Evolutionary conservation across 2,329 filamentous ascomycete species (phyloP), one percentile per base, ranked within the genome.

Genomic region (Neopestalotiopsis sp.): DNA sequence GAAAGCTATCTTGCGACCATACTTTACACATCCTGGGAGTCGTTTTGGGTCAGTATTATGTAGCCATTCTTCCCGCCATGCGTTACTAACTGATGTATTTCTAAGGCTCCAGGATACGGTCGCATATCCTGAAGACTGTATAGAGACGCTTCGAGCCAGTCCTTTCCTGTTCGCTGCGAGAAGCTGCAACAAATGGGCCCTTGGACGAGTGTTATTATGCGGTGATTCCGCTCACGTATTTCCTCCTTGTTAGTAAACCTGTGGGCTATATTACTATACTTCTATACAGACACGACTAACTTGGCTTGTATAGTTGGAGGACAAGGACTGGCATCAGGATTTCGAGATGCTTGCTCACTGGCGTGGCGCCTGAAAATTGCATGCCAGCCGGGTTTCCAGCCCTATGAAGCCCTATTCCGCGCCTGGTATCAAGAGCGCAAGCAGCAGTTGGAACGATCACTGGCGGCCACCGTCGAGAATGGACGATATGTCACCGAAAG

Each of bases 101-200:
- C 10, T 38, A 38, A 28, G 34, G 34, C 34, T 38, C 10, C 34
- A 59, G 17, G 30, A 59, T 6, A 4, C 10, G 7, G 24, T 59
- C 13, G 9, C n/a, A 30, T 59, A 30, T 32, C 57, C 57, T 6
- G 14, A 32, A 7, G 57, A 59, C 20, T 59, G 57, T 10, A 59
- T 59, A 4, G 24, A 59, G 24, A 20, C 24, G 6, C 57, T 59
- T n/a, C 57, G 57, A 12, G n/a, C 57, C 6, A n/a, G 57, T 1
- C 57, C 57, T 24, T 32, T 59, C 28, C 4, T 17, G 17, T 59
- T 30, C 9, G n/a, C 57, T 9, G 57, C 57, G 2, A 59, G 24
- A 59, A 59, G 20, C 57, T 59, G 57, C 57, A 32, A 59, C 57
- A 28, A 59, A 9, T 59, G 57, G 57, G 57, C 57, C 3, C 57